Conservation (phyloP, 1,139 yeast genomes). For the Hanseniaspora sp. region DNA sequence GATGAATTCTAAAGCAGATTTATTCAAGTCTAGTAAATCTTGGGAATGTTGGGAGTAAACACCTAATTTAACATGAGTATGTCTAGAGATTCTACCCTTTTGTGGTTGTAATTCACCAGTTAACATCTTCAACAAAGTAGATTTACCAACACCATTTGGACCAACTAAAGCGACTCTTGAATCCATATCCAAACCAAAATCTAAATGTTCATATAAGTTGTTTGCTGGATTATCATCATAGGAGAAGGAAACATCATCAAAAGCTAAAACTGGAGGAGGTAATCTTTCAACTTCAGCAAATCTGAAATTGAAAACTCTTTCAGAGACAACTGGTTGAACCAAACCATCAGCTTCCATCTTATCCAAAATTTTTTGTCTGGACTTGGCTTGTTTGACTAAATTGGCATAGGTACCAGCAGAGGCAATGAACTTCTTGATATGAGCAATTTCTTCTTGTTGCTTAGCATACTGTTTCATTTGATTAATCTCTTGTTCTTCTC, state of each 20-base stretch:
- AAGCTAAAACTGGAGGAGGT: constrained; percentile 97
- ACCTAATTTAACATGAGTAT: constrained; percentile 94
- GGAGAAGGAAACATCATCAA: constrained; percentile 87
- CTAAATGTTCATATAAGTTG: constrained; percentile 78
- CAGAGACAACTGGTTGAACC: constrained; percentile 84
- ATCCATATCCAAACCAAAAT: constrained; percentile 99
- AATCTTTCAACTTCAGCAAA: constrained; percentile 94
- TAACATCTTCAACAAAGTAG: constrained; percentile 90
- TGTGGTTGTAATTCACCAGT: constrained; percentile 88
- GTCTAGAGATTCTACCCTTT: constrained; percentile 90
- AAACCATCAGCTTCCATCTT: constrained; percentile 99
- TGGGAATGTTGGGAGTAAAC: constrained; percentile 98
- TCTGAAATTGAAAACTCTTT: constrained; percentile 83
- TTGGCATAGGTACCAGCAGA: constrained; percentile 99
- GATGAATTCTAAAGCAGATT: constrained; percentile 90
- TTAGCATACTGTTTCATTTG: constrained; percentile 95
- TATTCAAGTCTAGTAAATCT: constrained; percentile 91
- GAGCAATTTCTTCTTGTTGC: constrained; percentile 98
- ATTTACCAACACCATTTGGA: constrained; percentile 98
- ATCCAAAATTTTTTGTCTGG: constrained; percentile 97
- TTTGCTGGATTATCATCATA: constrained; percentile 82
- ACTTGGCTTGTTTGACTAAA: constrained; percentile 95
- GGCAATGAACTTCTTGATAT: constrained; percentile 96
- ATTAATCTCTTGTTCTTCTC: constrained; percentile 86
- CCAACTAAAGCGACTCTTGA: constrained; percentile 97